Conservation (phyloP, 805 yeast genomes). For the Nakazawaea ernobii region DNA sequence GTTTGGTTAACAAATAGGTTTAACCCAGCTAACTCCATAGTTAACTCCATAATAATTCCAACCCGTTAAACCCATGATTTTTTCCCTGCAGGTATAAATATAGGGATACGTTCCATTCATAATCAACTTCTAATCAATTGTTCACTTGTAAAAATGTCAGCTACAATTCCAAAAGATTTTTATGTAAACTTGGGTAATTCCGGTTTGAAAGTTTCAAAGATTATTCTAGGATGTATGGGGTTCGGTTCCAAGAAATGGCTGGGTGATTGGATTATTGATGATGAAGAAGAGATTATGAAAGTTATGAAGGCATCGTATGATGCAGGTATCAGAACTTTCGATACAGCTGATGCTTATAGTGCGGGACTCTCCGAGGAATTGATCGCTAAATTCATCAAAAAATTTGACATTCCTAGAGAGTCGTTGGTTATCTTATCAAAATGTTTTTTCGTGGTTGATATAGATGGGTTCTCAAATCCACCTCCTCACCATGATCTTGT, state of each 20-base stretch:
- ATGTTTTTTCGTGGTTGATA: conserved; percentile 15
- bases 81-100: too few relatives aligned
- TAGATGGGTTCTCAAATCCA: conserved; percentile 4
- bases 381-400: conserved; percentile 22
- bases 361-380: conserved; percentile 21
- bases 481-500: conserved; percentile 11
- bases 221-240: conserved; percentile 33
- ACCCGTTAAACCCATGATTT: too few relatives aligned
- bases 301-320: conserved; percentile 41
- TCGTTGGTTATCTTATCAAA: conserved; percentile 23
- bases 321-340: conserved; percentile 37
- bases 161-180: background rate
- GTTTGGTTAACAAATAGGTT: too few relatives aligned
- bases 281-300: conserved; percentile 36
- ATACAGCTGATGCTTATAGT: conserved; percentile 33
- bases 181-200: conserved; percentile 22
- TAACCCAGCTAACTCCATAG: too few relatives aligned
- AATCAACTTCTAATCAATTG: too few relatives aligned
- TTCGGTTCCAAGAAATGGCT: conserved; percentile 27
- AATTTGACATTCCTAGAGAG: conserved; percentile 23
- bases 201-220: conserved; percentile 15
- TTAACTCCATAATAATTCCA: too few relatives aligned
- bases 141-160: background rate
- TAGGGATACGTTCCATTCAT: too few relatives aligned
- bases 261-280: conserved; percentile 38